phyloP scores from a whole-genome alignment of 169 alveolate species.

The Eimeria maxima region DNA sequence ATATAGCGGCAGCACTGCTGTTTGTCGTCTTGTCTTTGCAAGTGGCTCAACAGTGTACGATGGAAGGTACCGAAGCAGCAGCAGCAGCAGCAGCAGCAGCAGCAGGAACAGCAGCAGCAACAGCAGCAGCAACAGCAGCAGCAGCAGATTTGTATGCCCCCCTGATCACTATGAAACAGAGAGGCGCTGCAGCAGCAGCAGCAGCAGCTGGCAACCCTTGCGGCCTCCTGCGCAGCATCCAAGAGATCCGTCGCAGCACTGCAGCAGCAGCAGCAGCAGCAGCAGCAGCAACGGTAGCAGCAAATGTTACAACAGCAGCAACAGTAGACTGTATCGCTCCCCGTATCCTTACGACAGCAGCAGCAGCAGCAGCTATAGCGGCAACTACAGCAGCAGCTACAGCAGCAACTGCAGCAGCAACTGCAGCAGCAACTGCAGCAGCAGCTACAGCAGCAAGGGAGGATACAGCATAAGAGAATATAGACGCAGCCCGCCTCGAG shows the following conservation, averaged over 20 bases:
- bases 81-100: background rate
- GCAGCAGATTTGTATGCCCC: background rate
- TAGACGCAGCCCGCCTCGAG: background rate
- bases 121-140: slow-evolving; percentile 18
- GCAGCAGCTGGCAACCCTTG: background rate
- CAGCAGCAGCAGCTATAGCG: background rate
- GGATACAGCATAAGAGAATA: background rate
- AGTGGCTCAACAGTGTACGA: background rate
- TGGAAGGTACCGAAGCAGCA: background rate
- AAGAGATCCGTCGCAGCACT: background rate
- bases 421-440: slow-evolving; percentile 17
- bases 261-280: background rate
- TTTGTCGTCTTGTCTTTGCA: background rate
- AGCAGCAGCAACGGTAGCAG: background rate
- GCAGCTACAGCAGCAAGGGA: slow-evolving; percentile 30
- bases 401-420: background rate
- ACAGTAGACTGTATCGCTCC: background rate
- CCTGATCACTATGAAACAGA: background rate
- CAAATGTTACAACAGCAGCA: background rate
- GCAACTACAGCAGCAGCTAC: background rate
- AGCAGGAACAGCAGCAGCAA: background rate
- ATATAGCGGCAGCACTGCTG: slow-evolving; percentile 25
- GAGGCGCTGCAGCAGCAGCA: no score
- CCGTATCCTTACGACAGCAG: slow-evolving; percentile 11
- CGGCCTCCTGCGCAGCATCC: background rate